A percentile compares a stretch with the other conserved stretches of the same genome.
These are phyloP conservation scores for Gillenia trifoliata DNA, from an alignment of 306 rosid species.

Conservation along the genomic window DNA sequence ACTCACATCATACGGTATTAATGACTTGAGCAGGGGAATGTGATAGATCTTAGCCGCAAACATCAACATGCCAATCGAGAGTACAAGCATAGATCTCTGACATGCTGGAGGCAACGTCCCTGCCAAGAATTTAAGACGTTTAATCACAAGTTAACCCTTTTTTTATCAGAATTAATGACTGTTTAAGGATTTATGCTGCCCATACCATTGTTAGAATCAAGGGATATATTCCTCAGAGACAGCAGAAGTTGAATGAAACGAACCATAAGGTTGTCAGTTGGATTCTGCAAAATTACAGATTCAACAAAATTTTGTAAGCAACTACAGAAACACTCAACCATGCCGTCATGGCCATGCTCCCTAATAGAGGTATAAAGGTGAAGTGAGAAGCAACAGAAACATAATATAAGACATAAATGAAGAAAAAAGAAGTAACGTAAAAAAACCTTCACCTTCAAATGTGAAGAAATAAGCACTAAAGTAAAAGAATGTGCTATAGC, in stretches of 20 bases:
- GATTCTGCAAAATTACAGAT: conserved; percentile 52
- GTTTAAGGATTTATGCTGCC: background rate
- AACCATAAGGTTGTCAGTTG: conserved; percentile 53
- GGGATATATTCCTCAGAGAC: conserved; percentile 64
- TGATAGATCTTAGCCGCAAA: conserved; percentile 67
- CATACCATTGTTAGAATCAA: conserved; percentile 68
- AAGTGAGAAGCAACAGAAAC: background rate
- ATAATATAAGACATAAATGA: background rate
- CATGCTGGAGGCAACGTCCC: conserved; percentile 57
- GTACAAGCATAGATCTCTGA: conserved; percentile 68
- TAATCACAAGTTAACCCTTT: background rate
- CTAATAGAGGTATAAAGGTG: background rate
- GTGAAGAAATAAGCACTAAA: conserved; percentile 61
- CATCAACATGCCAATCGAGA: conserved; percentile 75
- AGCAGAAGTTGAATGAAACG: conserved; percentile 81
- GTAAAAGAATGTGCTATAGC: conserved; percentile 76
- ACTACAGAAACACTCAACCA: background rate
- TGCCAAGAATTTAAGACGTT: conserved; percentile 29
- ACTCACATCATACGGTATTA: conserved; percentile 68
- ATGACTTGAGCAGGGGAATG: conserved; percentile 65
- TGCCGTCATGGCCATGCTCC: background rate
- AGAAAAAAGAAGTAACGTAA: background rate
- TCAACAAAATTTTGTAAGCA: conserved; percentile 7
- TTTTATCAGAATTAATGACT: conserved; percentile 8
- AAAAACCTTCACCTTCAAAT: conserved; percentile 54